Evolutionary conservation across 805 yeast genomes (phyloP), one percentile per base, ranked within the genome.

Genomic region (Ogataea siamensis): DNA sequence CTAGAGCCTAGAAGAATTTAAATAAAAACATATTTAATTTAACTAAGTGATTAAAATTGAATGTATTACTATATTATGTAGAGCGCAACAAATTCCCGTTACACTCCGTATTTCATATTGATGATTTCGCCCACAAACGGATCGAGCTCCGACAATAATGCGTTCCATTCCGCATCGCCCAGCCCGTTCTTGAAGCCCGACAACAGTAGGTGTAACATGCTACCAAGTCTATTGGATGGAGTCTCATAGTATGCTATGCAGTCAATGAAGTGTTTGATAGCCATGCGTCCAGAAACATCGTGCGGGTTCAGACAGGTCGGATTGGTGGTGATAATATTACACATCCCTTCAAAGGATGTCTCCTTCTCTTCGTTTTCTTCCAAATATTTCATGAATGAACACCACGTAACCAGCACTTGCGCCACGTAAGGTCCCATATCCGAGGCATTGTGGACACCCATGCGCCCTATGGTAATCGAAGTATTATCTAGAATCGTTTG

Each of bases 291-390:
- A 36, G 67, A 68, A 12, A 60, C 61, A 44, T 67, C 74, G 21
- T 64, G 58, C 0, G 76, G 71, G 20, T 54, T 45, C 31, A 86
- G 63, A 0, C 80, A 83, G 22, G 73, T 70, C 2, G 95, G 95
- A 53, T 83, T 80, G n/a, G 63, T 57, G 24, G 71, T 69, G 12
- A 91, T 67, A 20, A 80, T 73, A 39, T 74, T 75, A 55, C 88
- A 72, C 78, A 93, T 83, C 3, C 99, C 99, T 50, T 72, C 71
- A 57, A 84, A 87, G 2, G 95, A 83, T 8, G 88, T 73, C 46
- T 86, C 95, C 63, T 93, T 93, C 60, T 93, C 99, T 37, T 80
- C 84, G 41, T 88, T 80, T 48, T 86, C 93, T 28, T 78, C 81
- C 38, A 87, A 67, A 45, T 74, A 74, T 50, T 73, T 60, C 70